A percentile compares a stretch with the other conserved stretches of the same genome.
These are phyloP conservation scores for Triangularia setosa DNA, from an alignment of 2,329 filamentous ascomycete species.

Conservation along the genomic window DNA sequence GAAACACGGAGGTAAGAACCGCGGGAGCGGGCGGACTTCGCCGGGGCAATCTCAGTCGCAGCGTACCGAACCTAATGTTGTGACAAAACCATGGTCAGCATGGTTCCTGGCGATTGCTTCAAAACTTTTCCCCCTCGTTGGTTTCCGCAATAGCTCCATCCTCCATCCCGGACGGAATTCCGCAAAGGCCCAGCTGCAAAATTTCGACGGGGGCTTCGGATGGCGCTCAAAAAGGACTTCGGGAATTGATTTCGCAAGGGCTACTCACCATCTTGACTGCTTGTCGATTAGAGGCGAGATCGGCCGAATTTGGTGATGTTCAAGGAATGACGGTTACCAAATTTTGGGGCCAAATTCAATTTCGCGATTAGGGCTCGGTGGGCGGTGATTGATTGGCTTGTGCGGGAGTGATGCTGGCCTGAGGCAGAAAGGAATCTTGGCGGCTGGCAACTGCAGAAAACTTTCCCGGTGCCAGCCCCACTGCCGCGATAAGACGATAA, in stretches of 20 bases:
- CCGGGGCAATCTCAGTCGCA: constrained; percentile 77
- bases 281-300: constrained; percentile 49
- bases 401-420: constrained; percentile 19
- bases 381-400: constrained; percentile 24
- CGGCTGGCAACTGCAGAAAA: not conserved
- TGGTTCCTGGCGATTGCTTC: constrained; percentile 9
- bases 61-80: constrained; percentile 83
- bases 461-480: not conserved
- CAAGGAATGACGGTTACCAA: constrained; percentile 37
- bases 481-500: not conserved
- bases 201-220: constrained; percentile 9
- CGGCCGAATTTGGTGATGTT: constrained; percentile 46
- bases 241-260: constrained; percentile 15
- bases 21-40: constrained; percentile 95
- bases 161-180: not conserved
- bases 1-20: constrained; percentile 98
- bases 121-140: not conserved
- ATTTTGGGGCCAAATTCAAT: constrained; percentile 29
- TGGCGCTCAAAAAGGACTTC: constrained; percentile 1
- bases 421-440: constrained; percentile 13
- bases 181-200: constrained; percentile 2
- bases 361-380: constrained; percentile 31
- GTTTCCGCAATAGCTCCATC: constrained; percentile 8
- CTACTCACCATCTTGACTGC: constrained; percentile 53
- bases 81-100: constrained; percentile 20